Evolutionary conservation across 2,329 filamentous ascomycete species (phyloP), one percentile per base, ranked within the genome.

Genomic region (Colletotrichum gigasporum): DNA sequence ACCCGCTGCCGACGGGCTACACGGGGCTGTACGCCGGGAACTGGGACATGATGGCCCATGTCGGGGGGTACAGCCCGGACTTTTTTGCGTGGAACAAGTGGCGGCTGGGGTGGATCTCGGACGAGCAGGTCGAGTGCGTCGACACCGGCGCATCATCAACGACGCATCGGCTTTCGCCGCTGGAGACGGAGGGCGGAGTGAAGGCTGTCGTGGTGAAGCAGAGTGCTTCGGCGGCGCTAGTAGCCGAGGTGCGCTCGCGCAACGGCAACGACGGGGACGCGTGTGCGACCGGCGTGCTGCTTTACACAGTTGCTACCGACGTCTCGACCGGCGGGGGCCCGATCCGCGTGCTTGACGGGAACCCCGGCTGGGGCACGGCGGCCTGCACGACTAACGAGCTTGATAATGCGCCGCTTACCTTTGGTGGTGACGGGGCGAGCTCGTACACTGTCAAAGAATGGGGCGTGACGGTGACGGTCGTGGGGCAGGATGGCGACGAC

Each of bases 11-110:
- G 30, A 58, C 65, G 16, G 67, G 68, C 8, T 62, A 66, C 7
- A 74, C 71, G 1, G 73, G 72, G 0, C 35, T 73, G 3, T 78
- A 72, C 53, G 72, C 76, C 6, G 77, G 76, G 12, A 75, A 76
- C 2, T 79, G 75, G 75, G 73, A 74, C 54, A 63, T 75, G 18
- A 79, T 78, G 76, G 77, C 76, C 11, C 67, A 73, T 14, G 72
- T 79, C 28, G 70, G 67, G 52, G 76, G 74, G 2, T 71, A 70
- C 1, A 73, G 69, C 11, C 75, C 75, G 12, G 76, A 78, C 34
- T 78, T 72, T 51, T 78, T 79, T 32, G 74, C 74, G 2, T 79
- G 77, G 76, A 71, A 78, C 57, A 78, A 79, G 68, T 79, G 76
- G 76, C 69, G 74, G 30, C 67, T 79, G 22, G 76, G 76, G 16